A percentile compares a stretch with the other conserved stretches of the same genome.
phyloP scores from a whole-genome alignment of 2,329 filamentous ascomycete species.

The Pestalotiopsis sp. region DNA sequence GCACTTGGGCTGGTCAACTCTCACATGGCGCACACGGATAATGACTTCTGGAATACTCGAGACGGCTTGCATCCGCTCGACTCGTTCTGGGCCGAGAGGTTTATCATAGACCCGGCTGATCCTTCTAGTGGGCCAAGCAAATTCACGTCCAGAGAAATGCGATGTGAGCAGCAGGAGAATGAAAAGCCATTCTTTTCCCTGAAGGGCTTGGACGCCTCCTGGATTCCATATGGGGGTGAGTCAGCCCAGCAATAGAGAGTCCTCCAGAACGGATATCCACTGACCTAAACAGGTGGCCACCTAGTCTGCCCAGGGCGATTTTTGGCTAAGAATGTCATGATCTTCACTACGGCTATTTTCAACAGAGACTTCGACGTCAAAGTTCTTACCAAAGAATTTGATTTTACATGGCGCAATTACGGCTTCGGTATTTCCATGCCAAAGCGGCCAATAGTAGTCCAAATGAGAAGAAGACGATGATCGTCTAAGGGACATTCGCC shows the following conservation, averaged over 20 bases:
- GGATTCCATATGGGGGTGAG: constrained; percentile 31
- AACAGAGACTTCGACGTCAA: not conserved
- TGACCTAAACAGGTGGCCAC: not conserved
- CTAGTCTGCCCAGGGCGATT: not conserved
- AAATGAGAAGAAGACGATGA: not conserved
- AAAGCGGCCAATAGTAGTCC: not conserved
- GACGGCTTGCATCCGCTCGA: constrained; percentile 21
- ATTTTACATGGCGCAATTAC: not conserved
- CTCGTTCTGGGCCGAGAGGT: constrained; percentile 25
- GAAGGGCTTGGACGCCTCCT: constrained; percentile 29
- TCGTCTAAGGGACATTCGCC: not conserved
- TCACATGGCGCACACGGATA: constrained; percentile 19
- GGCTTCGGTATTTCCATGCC: not conserved
- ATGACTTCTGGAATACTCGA: constrained; percentile 23
- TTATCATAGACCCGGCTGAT: constrained; percentile 22
- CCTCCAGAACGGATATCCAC: not conserved
- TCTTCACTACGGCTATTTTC: not conserved
- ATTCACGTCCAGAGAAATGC: constrained; percentile 1
- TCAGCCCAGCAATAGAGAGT: not conserved
- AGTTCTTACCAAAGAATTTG: not conserved
- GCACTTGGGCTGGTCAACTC: constrained; percentile 20
- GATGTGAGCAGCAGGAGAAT: not conserved
- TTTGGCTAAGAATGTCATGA: not conserved
- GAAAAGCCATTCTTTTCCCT: constrained; percentile 21
- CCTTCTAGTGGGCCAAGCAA: constrained; percentile 21